Percentiles rank a stretch among this genome's conserved stretches.
These are phyloP conservation scores for Chlamydomonas reinhardtii DNA, from an alignment of 163 green algal species.

Conservation along the genomic window DNA sequence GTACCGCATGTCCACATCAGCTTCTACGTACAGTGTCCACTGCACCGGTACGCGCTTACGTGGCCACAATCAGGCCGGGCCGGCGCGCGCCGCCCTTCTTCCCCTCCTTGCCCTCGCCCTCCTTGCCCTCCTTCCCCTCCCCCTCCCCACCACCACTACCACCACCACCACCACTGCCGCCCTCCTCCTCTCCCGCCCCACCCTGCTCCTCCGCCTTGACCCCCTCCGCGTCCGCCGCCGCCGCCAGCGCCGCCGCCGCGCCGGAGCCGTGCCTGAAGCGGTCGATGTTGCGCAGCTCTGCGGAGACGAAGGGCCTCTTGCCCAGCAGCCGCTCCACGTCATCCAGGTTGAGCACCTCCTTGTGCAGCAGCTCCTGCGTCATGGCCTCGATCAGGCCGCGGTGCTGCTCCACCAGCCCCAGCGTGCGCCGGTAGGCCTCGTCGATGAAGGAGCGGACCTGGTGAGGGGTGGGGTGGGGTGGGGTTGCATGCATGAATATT, in stretches of 20 bases:
- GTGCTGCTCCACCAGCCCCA: constrained; percentile 90
- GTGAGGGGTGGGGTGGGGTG: background rate
- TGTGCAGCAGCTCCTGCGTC: constrained; percentile 83
- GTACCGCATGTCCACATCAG: too few relatives aligned
- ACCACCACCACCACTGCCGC: background rate
- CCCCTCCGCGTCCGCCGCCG: background rate
- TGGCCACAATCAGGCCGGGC: constrained; percentile 18
- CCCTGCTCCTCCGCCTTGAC: background rate
- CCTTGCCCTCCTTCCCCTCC: background rate
- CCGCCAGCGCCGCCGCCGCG: constrained; percentile 1
- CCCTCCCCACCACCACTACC: background rate
- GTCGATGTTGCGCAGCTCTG: constrained; percentile 97
- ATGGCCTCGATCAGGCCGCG: constrained; percentile 89
- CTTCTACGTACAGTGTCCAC: too few relatives aligned
- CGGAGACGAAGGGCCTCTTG: constrained; percentile 83
- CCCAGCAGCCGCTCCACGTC: constrained; percentile 92
- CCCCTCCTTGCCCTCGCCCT: background rate
- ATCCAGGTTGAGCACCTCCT: constrained; percentile 82
- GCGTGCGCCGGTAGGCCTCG: constrained; percentile 86
- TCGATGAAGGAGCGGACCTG: constrained; percentile 91
- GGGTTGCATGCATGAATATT: background rate
- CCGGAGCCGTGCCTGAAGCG: constrained; percentile 82
- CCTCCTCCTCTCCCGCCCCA: background rate
- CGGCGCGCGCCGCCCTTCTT: background rate
- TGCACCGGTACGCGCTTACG: background rate